Evolutionary conservation across 352 stramenopile species (phyloP).

Genomic region (Phytophthora podocarpi): DNA sequence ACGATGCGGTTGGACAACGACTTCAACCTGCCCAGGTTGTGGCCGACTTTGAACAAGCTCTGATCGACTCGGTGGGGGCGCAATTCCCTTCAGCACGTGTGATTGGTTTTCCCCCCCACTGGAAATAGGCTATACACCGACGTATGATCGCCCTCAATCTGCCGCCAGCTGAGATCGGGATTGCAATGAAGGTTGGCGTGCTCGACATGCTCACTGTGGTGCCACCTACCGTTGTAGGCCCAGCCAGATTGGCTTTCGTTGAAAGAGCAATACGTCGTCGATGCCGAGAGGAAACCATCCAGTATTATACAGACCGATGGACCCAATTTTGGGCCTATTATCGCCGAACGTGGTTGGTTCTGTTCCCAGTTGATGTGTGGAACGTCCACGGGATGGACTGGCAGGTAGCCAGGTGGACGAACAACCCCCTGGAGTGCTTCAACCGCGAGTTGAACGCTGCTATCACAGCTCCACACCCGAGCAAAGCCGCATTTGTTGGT

Average conservation of each 20-base stretch:
- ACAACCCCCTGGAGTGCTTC: constrained; percentile 1
- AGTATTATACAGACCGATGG: background rate
- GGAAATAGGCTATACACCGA: constrained; percentile 2
- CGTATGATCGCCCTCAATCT: background rate
- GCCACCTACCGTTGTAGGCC: background rate
- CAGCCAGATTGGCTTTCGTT: background rate
- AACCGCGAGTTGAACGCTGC: background rate
- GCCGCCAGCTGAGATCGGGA: background rate
- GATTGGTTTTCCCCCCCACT: constrained; percentile 19
- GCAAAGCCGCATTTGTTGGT: background rate
- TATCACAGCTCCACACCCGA: background rate
- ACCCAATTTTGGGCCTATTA: background rate
- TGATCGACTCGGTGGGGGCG: constrained; percentile 10
- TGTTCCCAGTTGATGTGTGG: background rate
- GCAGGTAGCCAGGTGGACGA: background rate
- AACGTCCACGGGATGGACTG: background rate
- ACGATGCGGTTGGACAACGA: background rate
- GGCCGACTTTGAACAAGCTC: constrained; percentile 15
- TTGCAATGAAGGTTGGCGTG: background rate
- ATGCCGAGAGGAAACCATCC: background rate
- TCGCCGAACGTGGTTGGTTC: background rate
- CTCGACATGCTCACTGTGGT: constrained; percentile 6
- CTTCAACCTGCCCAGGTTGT: constrained; percentile 13
- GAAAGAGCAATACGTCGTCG: background rate
- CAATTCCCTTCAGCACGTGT: constrained; percentile 12